Evolutionary conservation across 2,329 filamentous ascomycete species (phyloP).

Genomic region (Plectosphaerella sp.): DNA sequence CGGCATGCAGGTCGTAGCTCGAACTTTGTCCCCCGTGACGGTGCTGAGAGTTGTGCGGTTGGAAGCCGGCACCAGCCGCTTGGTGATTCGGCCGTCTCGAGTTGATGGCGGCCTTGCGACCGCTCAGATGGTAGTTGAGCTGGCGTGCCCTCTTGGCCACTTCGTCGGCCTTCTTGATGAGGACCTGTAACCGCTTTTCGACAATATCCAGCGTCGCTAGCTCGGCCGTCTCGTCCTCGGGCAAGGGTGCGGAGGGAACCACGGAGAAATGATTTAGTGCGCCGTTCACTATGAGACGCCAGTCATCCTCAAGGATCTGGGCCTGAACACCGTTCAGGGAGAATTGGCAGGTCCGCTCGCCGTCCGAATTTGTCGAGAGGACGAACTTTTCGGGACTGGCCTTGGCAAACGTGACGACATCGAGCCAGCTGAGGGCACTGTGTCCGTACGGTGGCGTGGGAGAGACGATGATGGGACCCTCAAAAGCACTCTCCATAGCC

Average conservation of each 20-base stretch:
- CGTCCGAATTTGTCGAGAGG: conserved; percentile 64
- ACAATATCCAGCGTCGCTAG: conserved; percentile 79
- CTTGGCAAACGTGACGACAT: conserved; percentile 80
- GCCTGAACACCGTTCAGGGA: conserved; percentile 75
- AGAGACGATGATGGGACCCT: conserved; percentile 63
- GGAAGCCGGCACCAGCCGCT: conserved; percentile 30
- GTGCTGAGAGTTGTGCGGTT: conserved; percentile 24
- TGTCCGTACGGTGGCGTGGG: conserved; percentile 52
- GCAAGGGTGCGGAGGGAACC: conserved; percentile 74
- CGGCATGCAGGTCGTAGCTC: conserved; percentile 45
- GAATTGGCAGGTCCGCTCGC: conserved; percentile 73
- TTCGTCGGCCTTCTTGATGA: conserved; percentile 79
- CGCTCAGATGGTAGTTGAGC: conserved; percentile 75
- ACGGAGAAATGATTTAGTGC: conserved; percentile 69
- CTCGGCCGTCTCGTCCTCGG: conserved; percentile 84
- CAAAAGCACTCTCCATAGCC: conserved; percentile 81
- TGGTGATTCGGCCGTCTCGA: conserved; percentile 47
- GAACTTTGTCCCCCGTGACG: conserved; percentile 19
- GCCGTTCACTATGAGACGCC: conserved; percentile 76
- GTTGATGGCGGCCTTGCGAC: conserved; percentile 68
- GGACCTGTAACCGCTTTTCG: conserved; percentile 69
- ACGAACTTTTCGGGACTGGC: conserved; percentile 75
- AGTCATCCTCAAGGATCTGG: conserved; percentile 86
- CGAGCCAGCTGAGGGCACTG: conserved; percentile 67
- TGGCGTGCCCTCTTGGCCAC: conserved; percentile 60